Evolutionary conservation across 2,329 filamentous ascomycete genomes (phyloP).

Genomic region (Podosphaera xanthii): DNA sequence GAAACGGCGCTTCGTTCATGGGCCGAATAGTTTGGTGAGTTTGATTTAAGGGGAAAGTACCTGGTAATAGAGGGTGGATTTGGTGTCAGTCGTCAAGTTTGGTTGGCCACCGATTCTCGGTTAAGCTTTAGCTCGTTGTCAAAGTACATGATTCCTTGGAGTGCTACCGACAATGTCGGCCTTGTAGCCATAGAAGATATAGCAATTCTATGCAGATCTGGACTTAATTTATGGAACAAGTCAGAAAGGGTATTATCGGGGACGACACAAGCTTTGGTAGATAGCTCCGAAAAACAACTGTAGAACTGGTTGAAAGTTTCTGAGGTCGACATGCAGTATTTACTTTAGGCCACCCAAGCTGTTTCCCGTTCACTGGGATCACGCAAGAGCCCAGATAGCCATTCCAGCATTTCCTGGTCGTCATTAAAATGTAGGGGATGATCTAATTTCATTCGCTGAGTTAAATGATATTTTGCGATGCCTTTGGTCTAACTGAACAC

Average conservation of each 20-base stretch:
- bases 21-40: not conserved
- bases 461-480: not conserved
- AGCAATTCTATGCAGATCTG: not conserved
- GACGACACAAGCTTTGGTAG: not conserved
- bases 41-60: not conserved
- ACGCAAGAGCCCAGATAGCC: not conserved
- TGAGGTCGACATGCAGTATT: not conserved
- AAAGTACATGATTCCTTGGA: not conserved
- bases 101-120: not conserved
- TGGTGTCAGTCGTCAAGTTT: not conserved
- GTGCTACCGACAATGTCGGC: not conserved
- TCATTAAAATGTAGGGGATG: not conserved
- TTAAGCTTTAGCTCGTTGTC: not conserved
- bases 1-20: not conserved
- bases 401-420: not conserved
- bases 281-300: not conserved
- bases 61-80: not conserved
- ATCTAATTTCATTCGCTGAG: not conserved
- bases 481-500: not conserved
- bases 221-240: not conserved
- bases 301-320: not conserved
- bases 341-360: not conserved
- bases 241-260: not conserved
- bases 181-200: not conserved
- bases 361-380: not conserved